These are phyloP conservation scores for Neurospora sp. DNA, from an alignment of 495 filamentous ascomycete species.

Conservation along the genomic window DNA sequence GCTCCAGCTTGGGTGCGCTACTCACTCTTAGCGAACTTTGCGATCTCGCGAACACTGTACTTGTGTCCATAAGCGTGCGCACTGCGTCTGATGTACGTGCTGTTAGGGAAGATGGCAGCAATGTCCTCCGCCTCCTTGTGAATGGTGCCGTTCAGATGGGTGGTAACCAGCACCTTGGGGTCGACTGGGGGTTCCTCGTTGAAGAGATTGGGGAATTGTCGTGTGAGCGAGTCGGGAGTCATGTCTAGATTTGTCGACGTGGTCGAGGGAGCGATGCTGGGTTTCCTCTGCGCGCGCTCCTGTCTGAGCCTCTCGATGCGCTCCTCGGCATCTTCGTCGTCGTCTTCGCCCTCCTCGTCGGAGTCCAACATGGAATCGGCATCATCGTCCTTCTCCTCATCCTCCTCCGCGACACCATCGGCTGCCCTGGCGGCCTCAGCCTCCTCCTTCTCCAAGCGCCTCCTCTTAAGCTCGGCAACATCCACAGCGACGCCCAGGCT, in stretches of 20 bases:
- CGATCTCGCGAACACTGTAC: constrained; percentile 83
- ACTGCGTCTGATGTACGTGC: constrained; percentile 72
- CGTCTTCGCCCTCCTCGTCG: constrained; percentile 35
- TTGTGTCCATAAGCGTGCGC: constrained; percentile 72
- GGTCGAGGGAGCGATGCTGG: constrained; percentile 48
- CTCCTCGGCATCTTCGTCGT: constrained; percentile 34
- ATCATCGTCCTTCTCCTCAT: constrained; percentile 44
- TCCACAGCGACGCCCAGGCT: constrained; percentile 68
- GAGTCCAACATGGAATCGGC: constrained; percentile 64
- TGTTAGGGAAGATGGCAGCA: constrained; percentile 72
- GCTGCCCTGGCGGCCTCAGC: constrained; percentile 35
- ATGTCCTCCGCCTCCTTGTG: constrained; percentile 73
- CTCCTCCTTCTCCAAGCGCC: constrained; percentile 56
- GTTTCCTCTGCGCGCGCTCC: constrained; percentile 44
- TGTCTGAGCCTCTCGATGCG: constrained; percentile 27
- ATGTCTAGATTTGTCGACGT: constrained; percentile 62
- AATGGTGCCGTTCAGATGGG: constrained; percentile 70
- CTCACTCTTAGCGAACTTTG: constrained; percentile 61
- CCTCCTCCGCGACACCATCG: constrained; percentile 32
- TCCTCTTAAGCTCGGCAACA: constrained; percentile 63
- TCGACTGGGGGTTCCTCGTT: constrained; percentile 43
- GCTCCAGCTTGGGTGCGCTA: background rate
- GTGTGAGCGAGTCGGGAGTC: constrained; percentile 55
- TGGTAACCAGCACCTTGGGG: constrained; percentile 86
- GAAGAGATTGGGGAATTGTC: constrained; percentile 78